Base-by-base conservation (phyloP, 2,329 filamentous ascomycete species). In the Cordyceps fumosorosea region DNA sequence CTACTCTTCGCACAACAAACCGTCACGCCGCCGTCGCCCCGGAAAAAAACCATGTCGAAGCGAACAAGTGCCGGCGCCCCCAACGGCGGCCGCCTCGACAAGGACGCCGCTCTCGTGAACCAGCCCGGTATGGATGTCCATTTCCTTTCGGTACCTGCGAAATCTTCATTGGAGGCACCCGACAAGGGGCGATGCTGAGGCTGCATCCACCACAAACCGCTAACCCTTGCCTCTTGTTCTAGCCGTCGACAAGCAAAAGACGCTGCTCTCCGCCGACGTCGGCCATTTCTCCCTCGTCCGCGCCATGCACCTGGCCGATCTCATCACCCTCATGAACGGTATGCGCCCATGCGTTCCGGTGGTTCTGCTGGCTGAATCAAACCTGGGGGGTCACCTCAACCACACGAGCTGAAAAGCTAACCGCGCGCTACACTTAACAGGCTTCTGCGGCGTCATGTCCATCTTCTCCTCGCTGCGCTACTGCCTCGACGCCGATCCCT, bases 401-500 rank as follows among this genome's bases (percentile, higher is more conserved):
- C n/a, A 42, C 14, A 37, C 34, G 14, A 29, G 47, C 37, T 26
- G 20, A 34, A 42, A 22, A 50, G 16, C 44, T 20, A 18, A 47
- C n/a, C n/a, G 5, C 22, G 14, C n/a, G 37, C 29, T 29, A 32
- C n/a, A 37, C 20, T 26, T 18, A n/a, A 53, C 24, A 63, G 89
- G 90, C 66, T 89, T 92, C 75, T 95, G 91, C 77, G 91, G 91
- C 66, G 86, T 96, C 75, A 93, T 97, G 89, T 97, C 93, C 73
- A 85, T 99, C 72, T 93, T 98, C 78, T 93, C 92, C 52, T 96
- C 92, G 26, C 85, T 99, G 78, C 90, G 92, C 67, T 98, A 98
- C 82, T 95, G 90, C 75, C 84, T 96, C 65, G 26, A 53, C 14
- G 88, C 87, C 65, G 84, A 89, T 66, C 82, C 89, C 10, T 73